Conservation (phyloP, 140 eudicot species). For the Oenanthe javanica region DNA sequence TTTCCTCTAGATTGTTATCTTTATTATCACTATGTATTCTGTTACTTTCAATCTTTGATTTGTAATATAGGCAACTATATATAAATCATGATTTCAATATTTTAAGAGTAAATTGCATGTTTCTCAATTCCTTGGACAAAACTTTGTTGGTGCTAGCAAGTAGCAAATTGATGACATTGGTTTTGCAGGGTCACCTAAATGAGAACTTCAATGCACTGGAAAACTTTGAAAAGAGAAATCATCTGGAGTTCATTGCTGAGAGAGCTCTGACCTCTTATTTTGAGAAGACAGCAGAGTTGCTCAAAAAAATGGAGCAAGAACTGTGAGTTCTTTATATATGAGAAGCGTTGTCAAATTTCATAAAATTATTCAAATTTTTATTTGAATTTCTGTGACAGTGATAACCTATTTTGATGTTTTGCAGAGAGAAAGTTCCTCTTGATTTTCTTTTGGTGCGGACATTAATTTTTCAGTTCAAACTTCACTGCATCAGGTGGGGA, state of each 20-base stretch:
- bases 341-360: not conserved
- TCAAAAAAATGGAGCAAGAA: not conserved
- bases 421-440: not conserved
- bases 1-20: not conserved
- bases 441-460: not conserved
- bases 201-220: not conserved
- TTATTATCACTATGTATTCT: not conserved
- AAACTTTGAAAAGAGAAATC: not conserved
- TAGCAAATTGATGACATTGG: not conserved
- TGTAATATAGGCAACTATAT: not conserved
- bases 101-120: not conserved
- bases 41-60: not conserved
- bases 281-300: not conserved
- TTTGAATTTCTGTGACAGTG: not conserved
- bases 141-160: not conserved
- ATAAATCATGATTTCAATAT: not conserved
- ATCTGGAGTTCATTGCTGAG: not conserved
- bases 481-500: not conserved
- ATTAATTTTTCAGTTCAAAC: not conserved
- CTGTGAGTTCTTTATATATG: not conserved
- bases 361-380: not conserved
- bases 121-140: not conserved
- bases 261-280: not conserved
- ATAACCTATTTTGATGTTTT: not conserved
- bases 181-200: conserved; percentile 5